These are phyloP conservation scores for Tolypocladium tundrense DNA, from an alignment of 2,329 filamentous ascomycete genomes.

Conservation along the genomic window DNA sequence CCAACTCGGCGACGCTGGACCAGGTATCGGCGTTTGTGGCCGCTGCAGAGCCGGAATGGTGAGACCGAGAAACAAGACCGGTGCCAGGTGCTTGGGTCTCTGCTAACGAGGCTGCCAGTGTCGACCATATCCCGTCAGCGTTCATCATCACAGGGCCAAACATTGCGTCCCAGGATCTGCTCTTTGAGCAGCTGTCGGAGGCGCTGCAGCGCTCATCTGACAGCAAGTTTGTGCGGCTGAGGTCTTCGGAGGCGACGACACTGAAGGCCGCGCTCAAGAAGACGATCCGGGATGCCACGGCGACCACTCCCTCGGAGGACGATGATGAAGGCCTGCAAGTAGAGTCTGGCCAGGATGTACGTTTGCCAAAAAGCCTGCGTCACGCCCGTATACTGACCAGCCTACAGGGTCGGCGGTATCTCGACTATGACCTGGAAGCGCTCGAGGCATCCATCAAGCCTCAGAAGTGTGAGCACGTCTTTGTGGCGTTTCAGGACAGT, in stretches of 20 bases:
- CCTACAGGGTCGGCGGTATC: conserved; percentile 48
- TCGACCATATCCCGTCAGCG: conserved; percentile 51
- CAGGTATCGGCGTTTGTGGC: conserved; percentile 48
- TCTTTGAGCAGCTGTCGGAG: conserved; percentile 62
- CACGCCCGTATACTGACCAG: not conserved
- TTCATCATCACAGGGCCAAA: conserved; percentile 72
- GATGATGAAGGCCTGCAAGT: conserved; percentile 47
- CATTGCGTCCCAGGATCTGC: conserved; percentile 61
- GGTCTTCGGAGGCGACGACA: conserved; percentile 62
- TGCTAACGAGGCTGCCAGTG: conserved; percentile 14
- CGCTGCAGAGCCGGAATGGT: conserved; percentile 23
- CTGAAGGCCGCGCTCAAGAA: conserved; percentile 63
- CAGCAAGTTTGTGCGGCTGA: conserved; percentile 54
- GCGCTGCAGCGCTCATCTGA: conserved; percentile 34
- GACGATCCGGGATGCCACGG: conserved; percentile 57
- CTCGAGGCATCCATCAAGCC: conserved; percentile 49
- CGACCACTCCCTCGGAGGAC: conserved; percentile 22
- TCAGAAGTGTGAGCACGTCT: conserved; percentile 46
- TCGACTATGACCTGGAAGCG: conserved; percentile 72
- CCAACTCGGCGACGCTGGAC: conserved; percentile 50
- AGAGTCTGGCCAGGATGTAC: conserved; percentile 35
- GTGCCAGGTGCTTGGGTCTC: not conserved
- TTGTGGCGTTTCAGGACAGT: conserved; percentile 70
- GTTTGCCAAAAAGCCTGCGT: conserved; percentile 7
- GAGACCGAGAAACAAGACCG: not conserved